Evolutionary conservation across 1,284 basidiomycete genomes (phyloP), one percentile per base, ranked within the genome.

Genomic region (Microbotryum violaceum): DNA sequence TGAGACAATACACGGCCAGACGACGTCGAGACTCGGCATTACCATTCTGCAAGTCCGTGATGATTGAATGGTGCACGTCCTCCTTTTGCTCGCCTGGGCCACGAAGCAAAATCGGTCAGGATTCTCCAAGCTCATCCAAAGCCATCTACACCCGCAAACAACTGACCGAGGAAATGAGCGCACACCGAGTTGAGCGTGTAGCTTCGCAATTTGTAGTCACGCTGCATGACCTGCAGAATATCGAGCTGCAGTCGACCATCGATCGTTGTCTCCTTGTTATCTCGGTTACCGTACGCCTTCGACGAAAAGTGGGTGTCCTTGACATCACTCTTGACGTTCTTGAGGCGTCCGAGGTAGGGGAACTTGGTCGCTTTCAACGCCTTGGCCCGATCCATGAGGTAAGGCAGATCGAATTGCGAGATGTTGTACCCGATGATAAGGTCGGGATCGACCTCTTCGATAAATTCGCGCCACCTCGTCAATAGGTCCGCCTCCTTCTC

Each of bases 151-250:
- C 37, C 37, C 12, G 12, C 37, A 25, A 50, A 23, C 16, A 7
- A 64, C 67, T 37, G 21, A 72, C 73, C 91, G 3, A 97, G 79
- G 76, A 97, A 97, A 71, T 92, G 89, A 2, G 93, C 87, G 74
- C 92, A 97, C 54, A 97, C 92, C 1, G 92, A 87, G 75, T 97
- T 97, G 66, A 97, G 85, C 0, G 92, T 90, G 74, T 97, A 97
- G 72, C 88, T 91, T 29, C 93, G 85, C 6, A 97, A 79, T 73
- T 97, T 97, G 78, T 96, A 87, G 75, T 97, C 93, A 65, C 92
- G 83, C 71, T 97, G 92, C 89, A 97, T 97, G 74, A 90, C 91
- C 71, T 96, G 91, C 48, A 97, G 81, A 25, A 97, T 77, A 79
- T 97, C 92, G 54, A 97, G 84, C 74, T 97, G 92, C 9, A 97